Evolutionary conservation across 2,329 filamentous ascomycete genomes (phyloP).

Genomic region (Apiospora malaysiana): DNA sequence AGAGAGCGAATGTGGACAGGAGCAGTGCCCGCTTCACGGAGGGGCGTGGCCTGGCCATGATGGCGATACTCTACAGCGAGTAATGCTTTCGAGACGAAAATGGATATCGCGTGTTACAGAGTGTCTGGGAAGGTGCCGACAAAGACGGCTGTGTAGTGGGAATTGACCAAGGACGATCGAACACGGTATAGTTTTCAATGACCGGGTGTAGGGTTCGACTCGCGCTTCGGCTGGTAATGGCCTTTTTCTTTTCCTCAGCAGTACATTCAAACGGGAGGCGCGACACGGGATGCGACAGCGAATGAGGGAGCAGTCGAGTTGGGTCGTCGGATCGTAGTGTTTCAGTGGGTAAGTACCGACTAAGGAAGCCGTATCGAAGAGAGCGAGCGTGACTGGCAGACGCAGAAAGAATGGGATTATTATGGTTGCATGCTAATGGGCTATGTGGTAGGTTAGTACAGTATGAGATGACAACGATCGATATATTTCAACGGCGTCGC

Average conservation of each 20-base stretch:
- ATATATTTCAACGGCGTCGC: background rate
- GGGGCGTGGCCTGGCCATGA: background rate
- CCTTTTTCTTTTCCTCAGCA: background rate
- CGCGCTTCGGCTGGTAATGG: background rate
- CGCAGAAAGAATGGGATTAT: slow-evolving; percentile 1
- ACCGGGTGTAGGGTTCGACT: background rate
- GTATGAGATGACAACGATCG: background rate
- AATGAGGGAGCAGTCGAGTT: slow-evolving; percentile 10
- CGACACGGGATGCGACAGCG: slow-evolving; percentile 15
- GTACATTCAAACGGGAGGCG: slow-evolving; percentile 15
- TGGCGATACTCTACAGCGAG: background rate
- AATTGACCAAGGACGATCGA: background rate
- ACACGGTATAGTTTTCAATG: background rate
- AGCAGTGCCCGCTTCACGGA: slow-evolving; percentile 27
- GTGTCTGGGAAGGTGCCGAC: background rate
- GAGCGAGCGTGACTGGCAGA: background rate
- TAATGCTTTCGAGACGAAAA: slow-evolving; percentile 5
- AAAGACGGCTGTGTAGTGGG: background rate
- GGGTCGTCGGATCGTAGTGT: slow-evolving; percentile 2
- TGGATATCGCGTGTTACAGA: slow-evolving; percentile 5
- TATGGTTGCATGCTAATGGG: slow-evolving; percentile 4
- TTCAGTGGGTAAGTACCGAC: background rate
- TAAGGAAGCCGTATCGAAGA: background rate
- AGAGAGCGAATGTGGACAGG: slow-evolving; percentile 25
- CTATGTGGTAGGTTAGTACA: background rate